Evolutionary conservation across 306 rosid genomes (phyloP).

Genomic region (Gleditsia sinensis): DNA sequence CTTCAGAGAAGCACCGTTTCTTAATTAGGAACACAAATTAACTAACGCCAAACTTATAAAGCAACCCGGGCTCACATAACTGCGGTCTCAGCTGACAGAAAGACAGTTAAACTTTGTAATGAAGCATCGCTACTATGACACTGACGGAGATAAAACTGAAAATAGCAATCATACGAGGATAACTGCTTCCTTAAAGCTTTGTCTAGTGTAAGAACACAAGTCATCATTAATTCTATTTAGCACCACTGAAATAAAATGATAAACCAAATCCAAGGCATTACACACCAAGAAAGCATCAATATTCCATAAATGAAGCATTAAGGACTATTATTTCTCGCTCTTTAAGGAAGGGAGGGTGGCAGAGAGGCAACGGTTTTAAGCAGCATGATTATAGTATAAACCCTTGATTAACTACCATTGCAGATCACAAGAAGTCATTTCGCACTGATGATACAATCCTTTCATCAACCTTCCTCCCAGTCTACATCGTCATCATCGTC

Average conservation of each 20-base stretch:
- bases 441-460: background rate
- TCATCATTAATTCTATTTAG: too few relatives aligned
- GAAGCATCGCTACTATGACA: background rate
- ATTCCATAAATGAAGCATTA: background rate
- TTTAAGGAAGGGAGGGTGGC: background rate
- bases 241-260: too few relatives aligned
- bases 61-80: background rate
- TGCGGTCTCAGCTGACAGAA: background rate
- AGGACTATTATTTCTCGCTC: background rate
- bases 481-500: slow-evolving; percentile 55
- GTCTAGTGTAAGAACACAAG: too few relatives aligned
- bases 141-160: background rate
- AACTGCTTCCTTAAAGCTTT: background rate
- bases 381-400: background rate
- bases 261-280: background rate
- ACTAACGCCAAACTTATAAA: background rate
- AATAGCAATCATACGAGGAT: background rate
- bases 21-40: background rate
- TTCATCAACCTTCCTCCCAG: slow-evolving; percentile 73
- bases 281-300: slow-evolving; percentile 1
- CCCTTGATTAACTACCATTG: background rate
- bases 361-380: background rate
- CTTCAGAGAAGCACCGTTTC: too few relatives aligned
- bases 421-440: background rate
- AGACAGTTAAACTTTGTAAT: background rate